Percentiles rank a stretch among this genome's conserved stretches.
Conservation (phyloP, 352 stramenopile species). For the Pythium brachiatum region DNA sequence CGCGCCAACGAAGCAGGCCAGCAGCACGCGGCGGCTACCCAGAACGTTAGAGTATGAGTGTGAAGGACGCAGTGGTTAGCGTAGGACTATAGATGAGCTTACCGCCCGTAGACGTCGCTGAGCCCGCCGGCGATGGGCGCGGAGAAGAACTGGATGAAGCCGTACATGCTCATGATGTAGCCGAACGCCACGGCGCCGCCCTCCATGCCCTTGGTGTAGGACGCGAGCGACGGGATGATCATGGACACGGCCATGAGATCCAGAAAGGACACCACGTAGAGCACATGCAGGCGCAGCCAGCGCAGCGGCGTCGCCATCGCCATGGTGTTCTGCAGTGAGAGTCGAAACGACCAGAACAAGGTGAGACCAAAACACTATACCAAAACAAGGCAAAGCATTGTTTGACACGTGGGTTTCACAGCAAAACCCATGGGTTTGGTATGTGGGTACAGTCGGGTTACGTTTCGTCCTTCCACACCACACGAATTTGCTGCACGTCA, state of each 20-base stretch:
- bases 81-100: slow-evolving; percentile 4
- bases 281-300: slow-evolving; percentile 44
- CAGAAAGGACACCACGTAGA: slow-evolving; percentile 80
- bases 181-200: slow-evolving; percentile 65
- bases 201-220: slow-evolving; percentile 79
- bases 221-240: slow-evolving; percentile 79
- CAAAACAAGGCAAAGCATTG: not conserved
- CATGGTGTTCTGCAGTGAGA: not conserved
- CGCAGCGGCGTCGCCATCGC: slow-evolving; percentile 6
- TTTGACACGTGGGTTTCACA: not conserved
- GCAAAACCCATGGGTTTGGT: not conserved
- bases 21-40: slow-evolving; percentile 43
- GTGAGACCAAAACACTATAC: not conserved
- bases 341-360: not conserved
- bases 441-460: not conserved
- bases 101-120: slow-evolving; percentile 69
- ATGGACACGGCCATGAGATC: slow-evolving; percentile 82
- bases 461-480: slow-evolving; percentile 5
- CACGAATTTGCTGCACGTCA: not conserved
- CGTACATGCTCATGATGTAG: slow-evolving; percentile 83
- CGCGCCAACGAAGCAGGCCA: slow-evolving; percentile 61
- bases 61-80: too few species aligned
- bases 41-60: not conserved
- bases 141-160: slow-evolving; percentile 82
- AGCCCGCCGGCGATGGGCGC: slow-evolving; percentile 69